phyloP scores from a whole-genome alignment of 1,284 basidiomycete species.

The Trichosporon sp. region DNA sequence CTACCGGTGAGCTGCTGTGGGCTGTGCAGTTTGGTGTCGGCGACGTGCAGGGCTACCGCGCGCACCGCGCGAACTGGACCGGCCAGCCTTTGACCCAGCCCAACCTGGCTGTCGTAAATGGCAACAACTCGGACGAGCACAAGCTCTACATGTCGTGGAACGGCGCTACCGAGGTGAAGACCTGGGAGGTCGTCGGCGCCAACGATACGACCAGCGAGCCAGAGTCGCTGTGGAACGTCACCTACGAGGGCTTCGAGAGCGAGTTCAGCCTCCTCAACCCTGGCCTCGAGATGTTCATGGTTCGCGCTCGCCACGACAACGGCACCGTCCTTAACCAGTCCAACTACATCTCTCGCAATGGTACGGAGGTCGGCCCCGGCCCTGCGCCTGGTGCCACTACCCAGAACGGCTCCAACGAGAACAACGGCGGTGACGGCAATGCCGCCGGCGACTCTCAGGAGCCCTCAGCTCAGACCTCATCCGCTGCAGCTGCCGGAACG shows the following conservation, averaged over 20 bases:
- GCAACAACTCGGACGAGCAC: constrained; percentile 8
- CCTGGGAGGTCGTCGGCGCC: constrained; percentile 25
- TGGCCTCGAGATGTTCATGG: background rate
- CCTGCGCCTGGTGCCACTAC: background rate
- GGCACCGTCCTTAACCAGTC: background rate
- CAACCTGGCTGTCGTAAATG: constrained; percentile 13
- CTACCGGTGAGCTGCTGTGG: constrained; percentile 30
- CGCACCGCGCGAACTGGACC: constrained; percentile 28
- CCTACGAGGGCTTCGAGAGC: constrained; percentile 44
- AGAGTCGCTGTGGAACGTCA: constrained; percentile 10
- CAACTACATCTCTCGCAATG: background rate
- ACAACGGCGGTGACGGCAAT: background rate
- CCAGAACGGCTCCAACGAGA: background rate
- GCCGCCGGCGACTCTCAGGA: background rate
- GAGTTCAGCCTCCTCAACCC: background rate
- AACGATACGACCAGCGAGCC: constrained; percentile 2
- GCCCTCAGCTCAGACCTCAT: background rate
- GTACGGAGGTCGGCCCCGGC: background rate
- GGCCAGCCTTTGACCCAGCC: constrained; percentile 30
- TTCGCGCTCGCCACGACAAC: background rate
- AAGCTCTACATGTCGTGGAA: constrained; percentile 36
- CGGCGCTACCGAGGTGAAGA: constrained; percentile 37
- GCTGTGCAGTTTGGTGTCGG: constrained; percentile 34
- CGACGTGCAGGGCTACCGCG: constrained; percentile 35
- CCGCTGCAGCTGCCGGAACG: background rate